phyloP scores from a whole-genome alignment of 176 grass and related monocot genomes.

The Sorghum bicolor region Sorghum_bicolor_NCBIv3 NC_012870.2:6837001-6837500 shows the following conservation, averaged over 20 bases:
- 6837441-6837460: conserved; percentile 27
- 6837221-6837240: conserved; percentile 59
- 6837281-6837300: conserved; percentile 56
- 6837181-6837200: conserved; percentile 76
- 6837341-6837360: conserved; percentile 40
- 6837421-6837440: conserved; percentile 72
- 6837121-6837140: conserved; percentile 62
- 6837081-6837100: conserved; percentile 74
- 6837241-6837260: conserved; percentile 57
- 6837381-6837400: conserved; percentile 59
- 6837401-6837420: conserved; percentile 65
- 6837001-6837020: conserved; percentile 50
- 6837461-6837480: background rate
- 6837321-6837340: conserved; percentile 61
- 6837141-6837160: conserved; percentile 62
- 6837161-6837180: conserved; percentile 67
- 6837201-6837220: conserved; percentile 64
- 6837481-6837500: background rate
- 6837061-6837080: conserved; percentile 44
- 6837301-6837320: conserved; percentile 52
- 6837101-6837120: conserved; percentile 78
- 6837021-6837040: conserved; percentile 85
- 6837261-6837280: conserved; percentile 78
- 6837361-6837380: conserved; percentile 47
- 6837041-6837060: conserved; percentile 64